Conservation (phyloP, 257 asterid species). For the Leonotis leonurus region DNA sequence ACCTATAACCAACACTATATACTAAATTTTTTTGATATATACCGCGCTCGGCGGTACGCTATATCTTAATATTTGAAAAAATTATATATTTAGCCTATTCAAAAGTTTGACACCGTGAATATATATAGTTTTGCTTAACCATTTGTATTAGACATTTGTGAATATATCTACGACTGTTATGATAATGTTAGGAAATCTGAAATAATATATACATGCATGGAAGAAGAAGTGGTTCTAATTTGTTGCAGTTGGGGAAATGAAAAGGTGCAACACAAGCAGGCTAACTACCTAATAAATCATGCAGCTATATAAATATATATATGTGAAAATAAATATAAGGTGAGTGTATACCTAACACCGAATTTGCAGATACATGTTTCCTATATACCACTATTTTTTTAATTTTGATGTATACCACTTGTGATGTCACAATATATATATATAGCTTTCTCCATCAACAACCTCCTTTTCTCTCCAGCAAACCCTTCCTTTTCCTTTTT, state of each 20-base stretch:
- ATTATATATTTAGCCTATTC: too few relatives aligned
- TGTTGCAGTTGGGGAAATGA: background rate
- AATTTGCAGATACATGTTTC: conserved; percentile 22
- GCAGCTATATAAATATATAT: background rate
- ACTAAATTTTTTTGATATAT: too few relatives aligned
- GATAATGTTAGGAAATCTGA: too few relatives aligned
- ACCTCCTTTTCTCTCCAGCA: background rate
- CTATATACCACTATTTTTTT: conserved; percentile 28
- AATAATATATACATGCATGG: too few relatives aligned
- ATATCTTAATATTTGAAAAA: too few relatives aligned
- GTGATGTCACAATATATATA: conserved; percentile 9
- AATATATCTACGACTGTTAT: too few relatives aligned
- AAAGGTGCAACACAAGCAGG: conserved; percentile 2
- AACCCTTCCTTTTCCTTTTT: conserved; percentile 1
- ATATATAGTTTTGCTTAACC: too few relatives aligned
- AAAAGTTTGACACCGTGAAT: too few relatives aligned
- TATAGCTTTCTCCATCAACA: conserved; percentile 16
- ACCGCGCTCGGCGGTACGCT: too few relatives aligned
- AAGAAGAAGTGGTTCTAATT: too few relatives aligned
- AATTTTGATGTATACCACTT: conserved; percentile 25
- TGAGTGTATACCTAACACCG: conserved; percentile 31
- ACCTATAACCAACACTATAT: too few relatives aligned
- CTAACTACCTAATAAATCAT: background rate
- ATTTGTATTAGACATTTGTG: too few relatives aligned
- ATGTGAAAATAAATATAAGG: conserved; percentile 16